A percentile compares a stretch with the other conserved stretches of the same genome.
These are phyloP conservation scores for Ophiostoma australiae DNA, from an alignment of 2,329 filamentous ascomycete genomes.

Conservation along the genomic window DNA sequence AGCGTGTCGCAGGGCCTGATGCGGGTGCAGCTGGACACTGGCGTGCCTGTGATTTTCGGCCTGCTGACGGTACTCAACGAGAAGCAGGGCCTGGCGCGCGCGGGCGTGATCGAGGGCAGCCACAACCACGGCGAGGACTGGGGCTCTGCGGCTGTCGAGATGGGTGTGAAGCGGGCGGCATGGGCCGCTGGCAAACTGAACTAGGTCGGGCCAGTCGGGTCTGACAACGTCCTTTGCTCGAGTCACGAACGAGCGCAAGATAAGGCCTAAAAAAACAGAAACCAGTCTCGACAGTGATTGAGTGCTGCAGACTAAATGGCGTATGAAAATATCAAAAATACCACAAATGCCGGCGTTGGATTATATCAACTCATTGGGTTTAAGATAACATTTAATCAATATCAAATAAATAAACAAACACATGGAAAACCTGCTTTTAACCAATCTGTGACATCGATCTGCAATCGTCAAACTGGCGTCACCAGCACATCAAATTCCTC, in stretches of 20 bases:
- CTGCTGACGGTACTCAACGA: constrained; percentile 84
- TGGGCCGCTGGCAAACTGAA: constrained; percentile 69
- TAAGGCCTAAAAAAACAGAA: neutral
- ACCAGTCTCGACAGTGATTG: neutral
- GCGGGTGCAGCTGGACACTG: constrained; percentile 84
- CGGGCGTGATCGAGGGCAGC: constrained; percentile 61
- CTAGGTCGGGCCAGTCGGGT: neutral
- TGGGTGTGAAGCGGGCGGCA: constrained; percentile 78
- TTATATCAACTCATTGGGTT: neutral
- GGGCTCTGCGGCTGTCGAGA: constrained; percentile 89
- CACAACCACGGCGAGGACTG: constrained; percentile 98
- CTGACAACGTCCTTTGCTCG: neutral
- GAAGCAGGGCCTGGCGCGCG: constrained; percentile 78
- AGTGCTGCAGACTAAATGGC: neutral
- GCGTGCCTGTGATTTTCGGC: constrained; percentile 87
- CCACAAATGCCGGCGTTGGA: constrained; percentile 14
- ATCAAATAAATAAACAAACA: neutral
- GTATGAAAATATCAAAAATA: neutral
- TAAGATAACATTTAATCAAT: neutral
- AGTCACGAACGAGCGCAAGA: neutral
- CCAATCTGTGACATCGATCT: neutral
- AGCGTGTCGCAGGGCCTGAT: constrained; percentile 87
- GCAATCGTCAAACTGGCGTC: neutral
- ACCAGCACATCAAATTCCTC: neutral
- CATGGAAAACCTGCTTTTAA: neutral